A percentile compares a stretch with the other conserved stretches of the same genome.
These are phyloP conservation scores for Starmerella sp. DNA, from an alignment of 805 yeast genomes.

Conservation along the genomic window DNA sequence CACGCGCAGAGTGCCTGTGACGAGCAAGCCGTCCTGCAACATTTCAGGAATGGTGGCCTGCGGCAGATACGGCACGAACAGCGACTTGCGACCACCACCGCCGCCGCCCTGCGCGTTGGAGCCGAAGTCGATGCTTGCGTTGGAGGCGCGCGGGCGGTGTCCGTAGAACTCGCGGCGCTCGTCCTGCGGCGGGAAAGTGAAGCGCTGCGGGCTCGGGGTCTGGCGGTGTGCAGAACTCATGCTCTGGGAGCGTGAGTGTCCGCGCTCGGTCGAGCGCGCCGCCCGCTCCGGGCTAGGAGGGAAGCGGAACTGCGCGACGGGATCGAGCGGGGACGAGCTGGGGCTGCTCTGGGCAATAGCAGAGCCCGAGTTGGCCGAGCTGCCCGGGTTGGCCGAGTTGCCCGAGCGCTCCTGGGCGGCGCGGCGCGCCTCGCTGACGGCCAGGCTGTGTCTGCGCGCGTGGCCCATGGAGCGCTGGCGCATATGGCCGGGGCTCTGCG, in stretches of 20 bases:
- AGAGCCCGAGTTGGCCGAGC: background rate
- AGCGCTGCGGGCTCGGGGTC: slow-evolving; percentile 21
- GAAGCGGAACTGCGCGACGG: slow-evolving; percentile 39
- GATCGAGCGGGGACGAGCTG: background rate
- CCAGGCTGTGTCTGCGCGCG: slow-evolving; percentile 81
- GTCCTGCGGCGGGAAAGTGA: slow-evolving; percentile 18
- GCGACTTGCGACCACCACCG: slow-evolving; percentile 36
- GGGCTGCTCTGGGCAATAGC: background rate
- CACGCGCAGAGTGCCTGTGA: slow-evolving; percentile 84
- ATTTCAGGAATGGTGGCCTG: slow-evolving; percentile 85
- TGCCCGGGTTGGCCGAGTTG: background rate
- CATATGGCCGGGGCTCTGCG: slow-evolving; percentile 7
- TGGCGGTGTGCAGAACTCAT: slow-evolving; percentile 17
- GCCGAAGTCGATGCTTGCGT: slow-evolving; percentile 14
- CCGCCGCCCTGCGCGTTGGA: background rate
- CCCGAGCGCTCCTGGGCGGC: slow-evolving; percentile 80
- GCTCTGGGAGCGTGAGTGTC: slow-evolving; percentile 18
- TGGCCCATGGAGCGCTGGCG: slow-evolving; percentile 44
- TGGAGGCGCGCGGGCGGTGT: slow-evolving; percentile 16
- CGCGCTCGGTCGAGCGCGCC: background rate
- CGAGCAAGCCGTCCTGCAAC: slow-evolving; percentile 79
- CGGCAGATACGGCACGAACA: slow-evolving; percentile 93
- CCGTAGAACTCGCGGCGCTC: slow-evolving; percentile 2
- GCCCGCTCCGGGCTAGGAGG: slow-evolving; percentile 34
- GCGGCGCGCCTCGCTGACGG: slow-evolving; percentile 80